Evolutionary conservation across 164 flowering plant genomes (phyloP).

Genomic region (Euptelea pleiosperma): DNA sequence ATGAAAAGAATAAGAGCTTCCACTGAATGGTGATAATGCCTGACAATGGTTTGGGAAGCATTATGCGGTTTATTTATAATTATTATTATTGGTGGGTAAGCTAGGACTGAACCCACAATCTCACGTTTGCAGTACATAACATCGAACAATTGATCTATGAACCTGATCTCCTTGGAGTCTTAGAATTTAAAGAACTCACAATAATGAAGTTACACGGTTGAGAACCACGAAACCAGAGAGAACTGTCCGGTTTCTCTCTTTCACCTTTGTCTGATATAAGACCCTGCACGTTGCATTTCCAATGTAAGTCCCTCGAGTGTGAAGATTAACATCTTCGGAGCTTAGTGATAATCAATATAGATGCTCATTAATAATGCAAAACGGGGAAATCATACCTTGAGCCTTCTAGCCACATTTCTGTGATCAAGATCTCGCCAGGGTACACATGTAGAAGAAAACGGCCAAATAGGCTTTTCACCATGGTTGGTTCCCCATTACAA

Average conservation of each 20-base stretch:
- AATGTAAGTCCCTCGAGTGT: constrained; percentile 12
- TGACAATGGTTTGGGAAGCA: no score
- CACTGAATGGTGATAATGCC: no score
- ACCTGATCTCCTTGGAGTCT: background rate
- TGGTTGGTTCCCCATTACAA: constrained; percentile 65
- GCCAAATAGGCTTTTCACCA: constrained; percentile 60
- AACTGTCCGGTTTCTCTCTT: constrained; percentile 70
- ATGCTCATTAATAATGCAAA: background rate
- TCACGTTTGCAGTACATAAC: no score
- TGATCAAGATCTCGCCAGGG: constrained; percentile 85
- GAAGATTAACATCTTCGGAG: background rate
- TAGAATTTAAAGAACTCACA: constrained; percentile 24
- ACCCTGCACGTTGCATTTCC: constrained; percentile 56
- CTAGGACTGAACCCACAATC: no score
- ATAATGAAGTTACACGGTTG: constrained; percentile 38
- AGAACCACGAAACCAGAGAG: constrained; percentile 76
- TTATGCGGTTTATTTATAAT: no score
- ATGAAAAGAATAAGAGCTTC: no score
- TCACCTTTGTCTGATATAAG: constrained; percentile 67
- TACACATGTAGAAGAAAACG: constrained; percentile 85
- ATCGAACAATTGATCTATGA: no score
- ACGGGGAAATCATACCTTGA: constrained; percentile 38
- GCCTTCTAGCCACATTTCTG: constrained; percentile 94
- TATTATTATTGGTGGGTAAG: no score
- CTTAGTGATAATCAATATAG: background rate